Conservation (phyloP, 2,329 filamentous ascomycete genomes). For the Verticillium tricorpus region DNA sequence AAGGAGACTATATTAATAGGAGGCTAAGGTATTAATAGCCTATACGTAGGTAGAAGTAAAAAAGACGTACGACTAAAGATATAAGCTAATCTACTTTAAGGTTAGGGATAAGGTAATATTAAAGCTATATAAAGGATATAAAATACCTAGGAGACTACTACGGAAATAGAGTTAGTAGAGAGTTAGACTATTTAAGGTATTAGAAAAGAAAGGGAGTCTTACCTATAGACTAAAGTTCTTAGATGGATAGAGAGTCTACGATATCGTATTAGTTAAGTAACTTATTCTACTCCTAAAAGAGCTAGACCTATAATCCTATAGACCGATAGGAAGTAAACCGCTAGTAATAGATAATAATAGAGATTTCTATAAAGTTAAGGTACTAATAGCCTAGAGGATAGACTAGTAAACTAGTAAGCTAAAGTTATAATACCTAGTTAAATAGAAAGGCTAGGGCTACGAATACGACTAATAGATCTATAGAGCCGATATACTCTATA, state of each 20-base stretch:
- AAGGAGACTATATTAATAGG: background rate
- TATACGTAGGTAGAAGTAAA: background rate
- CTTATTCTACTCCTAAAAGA: background rate
- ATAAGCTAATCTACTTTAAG: background rate
- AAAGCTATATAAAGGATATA: background rate
- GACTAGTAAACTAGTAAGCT: background rate
- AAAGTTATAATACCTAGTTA: background rate
- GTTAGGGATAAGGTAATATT: background rate
- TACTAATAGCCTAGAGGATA: background rate
- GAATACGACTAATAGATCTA: background rate
- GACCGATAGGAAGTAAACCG: background rate
- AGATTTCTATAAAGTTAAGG: background rate
- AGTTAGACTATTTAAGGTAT: background rate
- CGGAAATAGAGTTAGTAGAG: background rate
- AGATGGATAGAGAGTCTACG: background rate
- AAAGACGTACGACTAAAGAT: background rate
- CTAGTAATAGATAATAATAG: background rate
- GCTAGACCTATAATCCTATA: background rate
- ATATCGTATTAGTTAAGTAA: background rate
- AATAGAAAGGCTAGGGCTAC: background rate
- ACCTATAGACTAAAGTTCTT: background rate
- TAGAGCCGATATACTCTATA: too few relatives aligned
- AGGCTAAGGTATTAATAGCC: background rate
- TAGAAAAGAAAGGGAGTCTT: background rate
- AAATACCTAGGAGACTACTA: background rate